phyloP scores from a whole-genome alignment of 805 yeast genomes.

The Monosporozyma aerobia region DNA sequence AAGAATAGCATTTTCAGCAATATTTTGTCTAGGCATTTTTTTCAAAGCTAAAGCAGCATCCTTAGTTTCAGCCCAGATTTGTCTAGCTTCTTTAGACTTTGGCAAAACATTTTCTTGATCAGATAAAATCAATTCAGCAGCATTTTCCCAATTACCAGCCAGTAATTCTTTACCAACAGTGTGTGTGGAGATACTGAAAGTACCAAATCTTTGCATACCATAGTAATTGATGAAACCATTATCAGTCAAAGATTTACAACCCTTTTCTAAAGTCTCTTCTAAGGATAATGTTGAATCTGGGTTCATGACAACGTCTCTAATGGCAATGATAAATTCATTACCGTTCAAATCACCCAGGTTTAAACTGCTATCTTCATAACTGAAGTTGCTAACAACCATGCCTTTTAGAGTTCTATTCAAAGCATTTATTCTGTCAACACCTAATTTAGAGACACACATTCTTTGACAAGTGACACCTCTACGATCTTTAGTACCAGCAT shows the following conservation, averaged over 20 bases:
- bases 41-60: slow-evolving; percentile 58
- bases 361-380: slow-evolving; percentile 52
- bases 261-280: slow-evolving; percentile 39
- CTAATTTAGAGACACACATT: slow-evolving; percentile 56
- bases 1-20: slow-evolving; percentile 74
- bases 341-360: slow-evolving; percentile 80
- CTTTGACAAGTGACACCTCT: slow-evolving; percentile 92
- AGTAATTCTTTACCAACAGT: slow-evolving; percentile 66
- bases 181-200: slow-evolving; percentile 89
- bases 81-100: slow-evolving; percentile 74
- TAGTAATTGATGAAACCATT: slow-evolving; percentile 87
- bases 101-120: slow-evolving; percentile 82
- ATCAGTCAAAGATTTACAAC: slow-evolving; percentile 48
- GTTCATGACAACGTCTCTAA: slow-evolving; percentile 54
- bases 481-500: slow-evolving; percentile 95
- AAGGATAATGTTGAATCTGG: slow-evolving; percentile 29
- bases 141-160: slow-evolving; percentile 67
- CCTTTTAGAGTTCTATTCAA: slow-evolving; percentile 71
- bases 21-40: slow-evolving; percentile 78
- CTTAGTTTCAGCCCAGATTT: slow-evolving; percentile 65
- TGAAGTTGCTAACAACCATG: slow-evolving; percentile 70
- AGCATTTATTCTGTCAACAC: slow-evolving; percentile 64
- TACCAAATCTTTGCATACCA: slow-evolving; percentile 98
- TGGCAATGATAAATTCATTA: slow-evolving; percentile 77
- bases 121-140: slow-evolving; percentile 67